A percentile compares a stretch with the other conserved stretches of the same genome.
Evolutionary conservation across 345 rosid genomes (phyloP).

Genomic region (Hypericum androsaemum): DNA sequence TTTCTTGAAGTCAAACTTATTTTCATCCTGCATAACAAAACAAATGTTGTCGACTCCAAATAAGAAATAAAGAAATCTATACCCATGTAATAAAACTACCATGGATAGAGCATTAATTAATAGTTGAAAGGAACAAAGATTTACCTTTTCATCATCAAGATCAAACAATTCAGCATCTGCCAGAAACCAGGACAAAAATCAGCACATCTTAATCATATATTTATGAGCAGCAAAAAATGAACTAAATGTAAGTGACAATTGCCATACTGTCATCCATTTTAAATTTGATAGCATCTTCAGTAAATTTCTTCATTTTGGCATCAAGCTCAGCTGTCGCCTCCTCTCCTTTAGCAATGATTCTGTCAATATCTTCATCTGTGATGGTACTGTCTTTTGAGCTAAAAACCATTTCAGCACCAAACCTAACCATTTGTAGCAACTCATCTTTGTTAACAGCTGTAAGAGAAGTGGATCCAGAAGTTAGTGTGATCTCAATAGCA

Average conservation of each 20-base stretch:
- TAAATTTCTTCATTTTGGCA: constrained; percentile 98
- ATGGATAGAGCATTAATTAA: background rate
- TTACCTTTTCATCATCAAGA: constrained; percentile 85
- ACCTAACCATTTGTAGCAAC: constrained; percentile 98
- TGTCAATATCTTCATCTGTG: constrained; percentile 93
- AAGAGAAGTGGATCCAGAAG: background rate
- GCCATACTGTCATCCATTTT: constrained; percentile 93
- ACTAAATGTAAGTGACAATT: constrained; percentile 1
- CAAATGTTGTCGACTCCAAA: background rate
- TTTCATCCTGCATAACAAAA: constrained; percentile 57
- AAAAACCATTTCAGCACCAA: constrained; percentile 99
- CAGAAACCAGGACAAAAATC: constrained; percentile 12
- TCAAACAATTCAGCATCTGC: constrained; percentile 91
- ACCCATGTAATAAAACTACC: constrained; percentile 1
- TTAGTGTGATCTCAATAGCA: background rate
- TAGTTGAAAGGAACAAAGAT: background rate
- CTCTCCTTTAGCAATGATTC: constrained; percentile 97
- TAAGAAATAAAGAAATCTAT: background rate
- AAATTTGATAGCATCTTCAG: constrained; percentile 94
- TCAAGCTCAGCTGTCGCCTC: constrained; percentile 96
- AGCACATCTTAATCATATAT: background rate
- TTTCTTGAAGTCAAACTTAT: constrained; percentile 87
- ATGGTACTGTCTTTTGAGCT: constrained; percentile 97
- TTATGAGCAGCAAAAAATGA: background rate
- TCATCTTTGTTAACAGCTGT: constrained; percentile 98